A percentile compares a stretch with the other conserved stretches of the same genome.
These are phyloP conservation scores for Ceratobasidium sp. DNA, from an alignment of 1,284 basidiomycete genomes.

Conservation along the genomic window DNA sequence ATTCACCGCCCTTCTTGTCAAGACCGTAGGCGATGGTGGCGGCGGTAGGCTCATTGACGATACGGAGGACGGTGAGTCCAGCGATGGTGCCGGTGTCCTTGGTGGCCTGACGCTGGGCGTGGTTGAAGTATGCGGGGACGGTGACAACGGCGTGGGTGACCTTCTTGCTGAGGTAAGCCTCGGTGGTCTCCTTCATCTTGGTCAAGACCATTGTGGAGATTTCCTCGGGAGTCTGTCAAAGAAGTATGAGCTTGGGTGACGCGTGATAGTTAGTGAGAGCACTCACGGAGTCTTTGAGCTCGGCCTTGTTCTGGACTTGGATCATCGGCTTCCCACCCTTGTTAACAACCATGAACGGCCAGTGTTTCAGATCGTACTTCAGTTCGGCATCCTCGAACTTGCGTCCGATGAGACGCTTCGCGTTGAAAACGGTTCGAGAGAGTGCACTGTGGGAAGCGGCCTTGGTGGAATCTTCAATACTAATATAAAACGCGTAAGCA, in stretches of 20 bases:
- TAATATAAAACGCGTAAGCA: neutral
- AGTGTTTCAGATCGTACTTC: conserved; percentile 87
- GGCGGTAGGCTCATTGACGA: conserved; percentile 99
- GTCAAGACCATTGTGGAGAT: conserved; percentile 93
- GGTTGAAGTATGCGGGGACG: no score
- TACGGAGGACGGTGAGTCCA: no score
- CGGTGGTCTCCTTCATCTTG: no score
- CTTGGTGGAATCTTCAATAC: conserved; percentile 81
- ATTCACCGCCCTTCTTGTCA: no score
- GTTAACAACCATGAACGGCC: conserved; percentile 85
- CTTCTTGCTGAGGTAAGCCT: no score
- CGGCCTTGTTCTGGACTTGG: conserved; percentile 86
- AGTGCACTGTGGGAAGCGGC: conserved; percentile 89
- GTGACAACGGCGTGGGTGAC: no score
- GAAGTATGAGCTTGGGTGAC: conserved; percentile 30
- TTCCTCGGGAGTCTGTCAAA: conserved; percentile 81
- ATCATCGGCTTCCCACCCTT: conserved; percentile 90
- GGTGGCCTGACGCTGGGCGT: no score
- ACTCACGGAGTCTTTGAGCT: conserved; percentile 85
- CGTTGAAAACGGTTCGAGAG: conserved; percentile 95
- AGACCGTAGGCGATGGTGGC: conserved; percentile 98
- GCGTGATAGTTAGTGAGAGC: conserved; percentile 6
- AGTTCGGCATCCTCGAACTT: conserved; percentile 85
- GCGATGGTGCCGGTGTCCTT: no score
- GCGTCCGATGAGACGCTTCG: no score